These are phyloP conservation scores for Penicillium verrucosum DNA, from an alignment of 2,329 filamentous ascomycete species.

Conservation along the genomic window DNA sequence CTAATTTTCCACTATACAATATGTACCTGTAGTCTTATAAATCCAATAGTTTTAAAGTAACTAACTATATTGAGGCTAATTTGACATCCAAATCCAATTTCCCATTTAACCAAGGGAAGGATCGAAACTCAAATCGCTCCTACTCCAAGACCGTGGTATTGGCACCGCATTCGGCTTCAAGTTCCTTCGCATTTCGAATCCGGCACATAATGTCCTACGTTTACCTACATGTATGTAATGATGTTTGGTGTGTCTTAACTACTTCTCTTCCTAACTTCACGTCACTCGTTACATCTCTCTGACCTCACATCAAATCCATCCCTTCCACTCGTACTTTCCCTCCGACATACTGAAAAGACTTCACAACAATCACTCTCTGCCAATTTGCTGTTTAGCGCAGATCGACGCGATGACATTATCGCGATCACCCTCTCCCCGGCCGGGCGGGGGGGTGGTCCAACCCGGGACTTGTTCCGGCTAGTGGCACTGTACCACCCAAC, in stretches of 20 bases:
- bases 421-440: slow-evolving; percentile 79
- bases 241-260: neutral
- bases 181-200: neutral
- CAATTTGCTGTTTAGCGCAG: slow-evolving; percentile 31
- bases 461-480: slow-evolving; percentile 71
- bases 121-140: neutral
- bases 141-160: neutral
- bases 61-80: too few relatives aligned
- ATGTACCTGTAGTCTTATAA: too few relatives aligned
- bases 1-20: too few relatives aligned
- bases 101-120: neutral
- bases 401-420: slow-evolving; percentile 76
- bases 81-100: neutral
- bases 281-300: slow-evolving; percentile 13
- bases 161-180: neutral
- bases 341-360: neutral
- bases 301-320: slow-evolving; percentile 11
- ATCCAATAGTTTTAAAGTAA: too few relatives aligned
- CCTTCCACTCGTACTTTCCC: neutral
- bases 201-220: neutral
- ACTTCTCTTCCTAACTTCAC: slow-evolving; percentile 4
- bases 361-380: neutral
- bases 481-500: slow-evolving; percentile 66
- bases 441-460: slow-evolving; percentile 83
- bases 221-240: too few relatives aligned